Evolutionary conservation across 1,284 basidiomycete genomes (phyloP).

Genomic region (Phellopilus nigrolimitatus): DNA sequence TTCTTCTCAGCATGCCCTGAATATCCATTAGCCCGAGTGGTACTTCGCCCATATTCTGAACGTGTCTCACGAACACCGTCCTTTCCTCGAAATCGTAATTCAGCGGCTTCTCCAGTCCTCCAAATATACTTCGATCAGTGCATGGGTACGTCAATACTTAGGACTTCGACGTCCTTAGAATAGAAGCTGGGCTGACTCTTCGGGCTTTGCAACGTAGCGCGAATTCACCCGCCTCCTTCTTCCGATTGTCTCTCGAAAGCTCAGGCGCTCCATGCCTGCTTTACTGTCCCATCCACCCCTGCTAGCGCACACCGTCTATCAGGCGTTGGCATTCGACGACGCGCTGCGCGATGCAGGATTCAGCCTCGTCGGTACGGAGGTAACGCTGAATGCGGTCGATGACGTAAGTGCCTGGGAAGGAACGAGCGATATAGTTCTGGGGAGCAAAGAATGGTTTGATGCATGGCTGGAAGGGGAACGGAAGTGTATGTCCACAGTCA

Average conservation of each 20-base stretch:
- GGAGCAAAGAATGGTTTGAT: conserved; percentile 83
- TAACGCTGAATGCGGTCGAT: conserved; percentile 26
- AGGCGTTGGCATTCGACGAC: conserved; percentile 85
- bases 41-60: conserved; percentile 90
- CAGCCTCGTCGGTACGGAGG: conserved; percentile 47
- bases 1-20: not conserved
- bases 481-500: conserved; percentile 55
- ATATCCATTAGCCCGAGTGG: conserved; percentile 82
- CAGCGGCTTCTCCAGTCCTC: conserved; percentile 66
- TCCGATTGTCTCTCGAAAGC: conserved; percentile 66
- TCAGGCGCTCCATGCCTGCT: conserved; percentile 69
- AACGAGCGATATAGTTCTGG: conserved; percentile 76
- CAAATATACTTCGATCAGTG: conserved; percentile 61
- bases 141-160: conserved; percentile 63
- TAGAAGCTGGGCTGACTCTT: too few relatives aligned
- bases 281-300: conserved; percentile 78
- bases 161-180: too few relatives aligned
- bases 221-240: conserved; percentile 75
- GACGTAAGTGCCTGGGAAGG: conserved; percentile 57
- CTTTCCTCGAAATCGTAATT: conserved; percentile 73
- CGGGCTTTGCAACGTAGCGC: too few relatives aligned
- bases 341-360: conserved; percentile 77
- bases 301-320: conserved; percentile 93
- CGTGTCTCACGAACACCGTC: conserved; percentile 72
- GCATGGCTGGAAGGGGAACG: conserved; percentile 87